Base-by-base conservation (phyloP, 345 rosid species). In the Capsella bursapastoris region DNA sequence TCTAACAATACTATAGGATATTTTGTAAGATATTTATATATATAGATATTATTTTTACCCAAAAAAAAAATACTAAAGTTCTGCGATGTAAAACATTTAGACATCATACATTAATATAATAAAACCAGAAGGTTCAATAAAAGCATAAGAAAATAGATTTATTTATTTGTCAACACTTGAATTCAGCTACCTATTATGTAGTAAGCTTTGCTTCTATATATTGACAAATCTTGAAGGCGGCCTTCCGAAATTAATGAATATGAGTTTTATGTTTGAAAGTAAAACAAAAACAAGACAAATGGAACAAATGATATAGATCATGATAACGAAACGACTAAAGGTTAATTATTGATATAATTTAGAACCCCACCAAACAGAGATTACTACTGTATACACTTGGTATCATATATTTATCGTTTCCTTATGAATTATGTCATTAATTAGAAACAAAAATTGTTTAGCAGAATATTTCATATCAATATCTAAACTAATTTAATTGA, bases 311-410 rank as follows among this genome's bases (percentile, higher is more conserved):
- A 50, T 61, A 34, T 60, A 32, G 25, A 53, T 55, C 48, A 22
- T 64, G 70, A 73, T 10, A 73, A 66, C 16, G 57, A 65, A 49
- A 72, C 18, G 28, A 73, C 64, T 44, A 13, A 7, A 51, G 38
- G 15, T 3, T 7, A 62, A 41, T 62, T 13, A 29, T 40, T 44
- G 15, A 5, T 48, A 16, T 32, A 48, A 47, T 15, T 0, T 10
- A 64, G 44, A 40, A 13, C 31, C 69, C 68, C 25, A 51, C 68
- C 44, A 38, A 50, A 62, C 15, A 50, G 35, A 15, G 52, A 38
- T 7, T 58, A 59, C 38, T 70, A 59, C 38, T 50, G 16, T 70
- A 48, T 47, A 45, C 22, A 57, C 7, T n/a, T 59, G 3, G 29
- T 15, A 58, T 70, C 47, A 59, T 35, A 43, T 3, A 38, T 10